These are phyloP conservation scores for Endocladia muricata DNA, from an alignment of 31 red algal species.

Conservation along the genomic window DNA sequence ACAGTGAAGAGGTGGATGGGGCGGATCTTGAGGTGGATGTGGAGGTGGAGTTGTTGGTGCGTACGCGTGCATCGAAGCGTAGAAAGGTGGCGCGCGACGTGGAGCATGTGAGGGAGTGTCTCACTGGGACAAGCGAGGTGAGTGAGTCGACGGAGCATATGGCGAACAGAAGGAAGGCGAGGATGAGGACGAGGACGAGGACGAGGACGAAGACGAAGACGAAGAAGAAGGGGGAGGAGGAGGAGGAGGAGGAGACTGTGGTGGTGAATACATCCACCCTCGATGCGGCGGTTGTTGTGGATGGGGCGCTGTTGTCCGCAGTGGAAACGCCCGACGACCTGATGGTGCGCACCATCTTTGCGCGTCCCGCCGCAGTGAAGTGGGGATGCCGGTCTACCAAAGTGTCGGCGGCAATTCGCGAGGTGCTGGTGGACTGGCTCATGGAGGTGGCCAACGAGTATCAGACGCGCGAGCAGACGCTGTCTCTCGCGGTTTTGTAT, in stretches of 20 bases:
- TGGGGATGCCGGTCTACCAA: too few species aligned
- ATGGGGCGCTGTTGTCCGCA: not conserved
- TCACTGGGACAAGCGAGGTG: not conserved
- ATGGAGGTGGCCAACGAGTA: constrained; percentile 77
- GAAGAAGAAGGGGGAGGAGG: not conserved
- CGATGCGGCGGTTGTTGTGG: not conserved
- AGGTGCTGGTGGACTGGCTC: constrained; percentile 83
- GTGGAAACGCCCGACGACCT: too few species aligned
- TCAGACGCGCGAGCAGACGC: constrained; percentile 37
- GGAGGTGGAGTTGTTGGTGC: not conserved
- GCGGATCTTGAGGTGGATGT: too few species aligned
- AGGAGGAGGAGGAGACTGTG: not conserved
- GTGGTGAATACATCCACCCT: not conserved
- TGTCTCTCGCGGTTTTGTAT: constrained; percentile 61
- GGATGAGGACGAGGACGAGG: not conserved
- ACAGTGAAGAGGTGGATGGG: too few species aligned
- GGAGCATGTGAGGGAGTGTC: not conserved
- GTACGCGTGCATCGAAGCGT: not conserved
- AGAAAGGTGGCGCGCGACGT: not conserved
- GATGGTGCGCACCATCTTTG: too few species aligned
- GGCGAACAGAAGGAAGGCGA: not conserved
- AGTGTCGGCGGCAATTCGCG: constrained; percentile 39
- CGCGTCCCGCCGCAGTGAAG: too few species aligned
- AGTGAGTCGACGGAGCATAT: not conserved
- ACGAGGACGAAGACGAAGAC: not conserved